A percentile compares a stretch with the other conserved stretches of the same genome.
These are phyloP conservation scores for Rhizoclosmatium globosum DNA, from an alignment of 192 early-diverging fungal genomes.

Conservation along the genomic window DNA sequence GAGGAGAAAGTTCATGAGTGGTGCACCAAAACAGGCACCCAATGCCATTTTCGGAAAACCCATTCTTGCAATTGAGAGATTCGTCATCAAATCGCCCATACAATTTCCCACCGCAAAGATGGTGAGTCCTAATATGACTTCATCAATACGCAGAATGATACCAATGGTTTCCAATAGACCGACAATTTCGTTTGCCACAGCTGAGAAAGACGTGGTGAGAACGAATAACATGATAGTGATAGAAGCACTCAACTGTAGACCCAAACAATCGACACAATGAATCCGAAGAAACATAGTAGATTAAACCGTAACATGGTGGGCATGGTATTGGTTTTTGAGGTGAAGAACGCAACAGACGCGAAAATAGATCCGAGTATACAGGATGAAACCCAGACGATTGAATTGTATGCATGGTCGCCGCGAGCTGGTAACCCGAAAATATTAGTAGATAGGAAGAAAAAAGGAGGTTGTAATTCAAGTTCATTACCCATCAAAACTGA, in stretches of 20 bases:
- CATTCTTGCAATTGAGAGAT: conserved; percentile 89
- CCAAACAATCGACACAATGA: conserved; percentile 82
- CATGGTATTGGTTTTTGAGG: conserved; percentile 16
- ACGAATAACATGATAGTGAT: neutral
- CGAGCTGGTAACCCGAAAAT: neutral
- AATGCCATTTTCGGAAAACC: conserved; percentile 95
- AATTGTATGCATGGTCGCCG: conserved; percentile 30
- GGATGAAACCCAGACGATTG: conserved; percentile 40
- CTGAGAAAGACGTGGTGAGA: neutral
- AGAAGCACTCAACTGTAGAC: conserved; percentile 64
- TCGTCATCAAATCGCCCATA: conserved; percentile 83
- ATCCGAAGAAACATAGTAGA: conserved; percentile 64
- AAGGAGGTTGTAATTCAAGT: conserved; percentile 4
- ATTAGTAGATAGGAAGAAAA: conserved; percentile 19
- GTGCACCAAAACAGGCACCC: conserved; percentile 92
- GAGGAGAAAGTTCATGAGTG: conserved; percentile 73
- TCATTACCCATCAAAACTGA: conserved; percentile 37
- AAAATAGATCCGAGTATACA: conserved; percentile 27
- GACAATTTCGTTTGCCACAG: conserved; percentile 91
- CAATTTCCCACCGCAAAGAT: conserved; percentile 83
- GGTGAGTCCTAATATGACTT: conserved; percentile 59
- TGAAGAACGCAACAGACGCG: conserved; percentile 22
- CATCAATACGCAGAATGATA: conserved; percentile 76
- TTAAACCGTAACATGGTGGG: conserved; percentile 36
- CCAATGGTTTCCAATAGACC: conserved; percentile 82